Percentiles rank a stretch among this genome's conserved stretches.
Conservation (phyloP, 768 basidiomycete species). For the Infundibulicybe gibba region DNA sequence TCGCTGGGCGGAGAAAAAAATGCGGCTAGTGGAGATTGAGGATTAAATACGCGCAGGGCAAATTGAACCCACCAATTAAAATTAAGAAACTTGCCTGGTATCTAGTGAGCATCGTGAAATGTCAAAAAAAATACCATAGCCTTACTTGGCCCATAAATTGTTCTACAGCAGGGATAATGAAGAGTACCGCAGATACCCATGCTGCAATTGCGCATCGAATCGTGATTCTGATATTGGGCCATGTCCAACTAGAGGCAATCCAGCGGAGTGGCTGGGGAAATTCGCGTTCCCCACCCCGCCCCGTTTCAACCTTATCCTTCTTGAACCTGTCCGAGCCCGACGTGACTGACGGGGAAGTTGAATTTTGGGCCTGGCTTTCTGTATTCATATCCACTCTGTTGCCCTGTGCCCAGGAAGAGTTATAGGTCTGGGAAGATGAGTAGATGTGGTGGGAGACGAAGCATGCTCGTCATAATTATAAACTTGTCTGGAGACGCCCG, state of each 20-base stretch:
- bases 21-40: slow-evolving; percentile 34
- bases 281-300: slow-evolving; percentile 3
- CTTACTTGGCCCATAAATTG: slow-evolving; percentile 54
- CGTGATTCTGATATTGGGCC: slow-evolving; percentile 58
- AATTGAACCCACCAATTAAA: slow-evolving; percentile 42
- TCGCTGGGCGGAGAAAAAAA: slow-evolving; percentile 67
- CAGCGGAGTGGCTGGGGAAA: slow-evolving; percentile 39
- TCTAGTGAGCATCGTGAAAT: neutral
- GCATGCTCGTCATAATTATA: too few relatives aligned
- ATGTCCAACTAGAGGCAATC: slow-evolving; percentile 55
- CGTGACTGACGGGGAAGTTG: too few relatives aligned
- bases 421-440: too few relatives aligned
- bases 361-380: too few relatives aligned
- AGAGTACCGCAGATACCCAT: slow-evolving; percentile 58
- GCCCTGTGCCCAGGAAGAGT: too few relatives aligned
- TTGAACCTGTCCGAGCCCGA: too few relatives aligned
- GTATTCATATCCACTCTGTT: too few relatives aligned
- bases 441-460: too few relatives aligned
- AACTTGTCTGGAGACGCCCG: too few relatives aligned
- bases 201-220: slow-evolving; percentile 59
- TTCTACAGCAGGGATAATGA: slow-evolving; percentile 51
- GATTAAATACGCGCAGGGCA: slow-evolving; percentile 2
- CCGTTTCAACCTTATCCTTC: too few relatives aligned
- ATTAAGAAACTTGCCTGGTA: slow-evolving; percentile 61
- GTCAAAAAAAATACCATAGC: neutral